These are phyloP conservation scores for Paraphoma chrysanthemicola DNA, from an alignment of 2,329 filamentous ascomycete genomes.

Conservation along the genomic window DNA sequence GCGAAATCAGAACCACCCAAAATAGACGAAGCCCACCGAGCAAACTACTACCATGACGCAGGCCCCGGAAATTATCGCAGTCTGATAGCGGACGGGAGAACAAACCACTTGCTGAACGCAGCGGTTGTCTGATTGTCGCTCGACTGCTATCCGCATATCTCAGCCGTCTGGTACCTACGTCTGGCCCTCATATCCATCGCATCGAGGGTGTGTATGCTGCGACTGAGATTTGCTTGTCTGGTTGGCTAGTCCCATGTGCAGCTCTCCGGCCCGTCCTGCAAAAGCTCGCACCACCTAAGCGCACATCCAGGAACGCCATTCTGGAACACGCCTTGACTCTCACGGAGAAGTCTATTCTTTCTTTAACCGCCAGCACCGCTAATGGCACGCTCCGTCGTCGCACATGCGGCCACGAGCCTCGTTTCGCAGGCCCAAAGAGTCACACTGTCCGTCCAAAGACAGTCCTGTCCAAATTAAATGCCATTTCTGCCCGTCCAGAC, in stretches of 20 bases:
- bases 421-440: not conserved
- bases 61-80: not conserved
- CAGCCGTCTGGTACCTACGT: not conserved
- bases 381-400: conserved; percentile 4
- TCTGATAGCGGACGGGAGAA: not conserved
- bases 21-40: not conserved
- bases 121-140: not conserved
- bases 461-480: not conserved
- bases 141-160: not conserved
- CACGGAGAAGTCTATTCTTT: conserved; percentile 4
- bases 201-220: no score
- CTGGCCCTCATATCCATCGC: no score
- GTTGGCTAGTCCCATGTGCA: conserved; percentile 3
- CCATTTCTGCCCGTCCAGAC: conserved; percentile 2
- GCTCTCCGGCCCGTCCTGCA: not conserved
- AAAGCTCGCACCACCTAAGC: conserved; percentile 7
- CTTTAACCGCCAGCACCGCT: conserved; percentile 8
- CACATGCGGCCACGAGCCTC: not conserved
- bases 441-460: not conserved
- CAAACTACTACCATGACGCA: not conserved
- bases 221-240: not conserved
- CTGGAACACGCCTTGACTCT: conserved; percentile 12
- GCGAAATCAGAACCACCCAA: conserved; percentile 15
- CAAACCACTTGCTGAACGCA: not conserved
- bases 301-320: conserved; percentile 5